A percentile compares a stretch with the other conserved stretches of the same genome.
Evolutionary conservation across 2,329 filamentous ascomycete species (phyloP).

Genomic region (Cladobotryum mycophilum): DNA sequence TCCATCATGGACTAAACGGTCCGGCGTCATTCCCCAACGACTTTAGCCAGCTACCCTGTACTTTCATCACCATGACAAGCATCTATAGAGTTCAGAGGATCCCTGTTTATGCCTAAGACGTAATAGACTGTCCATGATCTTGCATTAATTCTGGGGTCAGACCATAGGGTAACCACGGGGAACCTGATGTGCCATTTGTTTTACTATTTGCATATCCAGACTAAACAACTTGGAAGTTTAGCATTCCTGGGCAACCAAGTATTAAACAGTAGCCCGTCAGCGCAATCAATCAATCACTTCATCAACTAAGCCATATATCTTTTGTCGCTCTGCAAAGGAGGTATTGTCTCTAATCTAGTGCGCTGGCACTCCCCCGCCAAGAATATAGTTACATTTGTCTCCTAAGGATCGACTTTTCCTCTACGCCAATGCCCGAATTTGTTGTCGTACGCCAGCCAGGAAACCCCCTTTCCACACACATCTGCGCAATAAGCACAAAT

Average conservation of each 20-base stretch:
- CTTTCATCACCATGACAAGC: neutral
- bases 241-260: too few relatives aligned
- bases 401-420: conserved; percentile 8
- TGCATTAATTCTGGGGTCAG: too few relatives aligned
- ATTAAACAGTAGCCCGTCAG: too few relatives aligned
- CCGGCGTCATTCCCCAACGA: neutral
- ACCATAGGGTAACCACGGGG: too few relatives aligned
- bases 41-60: neutral
- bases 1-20: conserved; percentile 3
- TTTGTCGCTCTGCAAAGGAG: conserved; percentile 10
- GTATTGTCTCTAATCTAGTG: conserved; percentile 6
- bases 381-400: conserved; percentile 9
- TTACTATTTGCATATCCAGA: too few relatives aligned
- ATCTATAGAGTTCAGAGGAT: neutral
- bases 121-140: too few relatives aligned
- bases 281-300: too few relatives aligned
- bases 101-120: neutral
- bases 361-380: conserved; percentile 2
- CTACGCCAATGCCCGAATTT: conserved; percentile 7
- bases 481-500: conserved; percentile 4
- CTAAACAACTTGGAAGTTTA: too few relatives aligned
- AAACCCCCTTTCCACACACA: conserved; percentile 1
- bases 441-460: conserved; percentile 6
- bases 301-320: neutral
- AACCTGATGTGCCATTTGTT: too few relatives aligned